Conservation (phyloP, 1,284 basidiomycete species). For the Phlebopus sp. region DNA sequence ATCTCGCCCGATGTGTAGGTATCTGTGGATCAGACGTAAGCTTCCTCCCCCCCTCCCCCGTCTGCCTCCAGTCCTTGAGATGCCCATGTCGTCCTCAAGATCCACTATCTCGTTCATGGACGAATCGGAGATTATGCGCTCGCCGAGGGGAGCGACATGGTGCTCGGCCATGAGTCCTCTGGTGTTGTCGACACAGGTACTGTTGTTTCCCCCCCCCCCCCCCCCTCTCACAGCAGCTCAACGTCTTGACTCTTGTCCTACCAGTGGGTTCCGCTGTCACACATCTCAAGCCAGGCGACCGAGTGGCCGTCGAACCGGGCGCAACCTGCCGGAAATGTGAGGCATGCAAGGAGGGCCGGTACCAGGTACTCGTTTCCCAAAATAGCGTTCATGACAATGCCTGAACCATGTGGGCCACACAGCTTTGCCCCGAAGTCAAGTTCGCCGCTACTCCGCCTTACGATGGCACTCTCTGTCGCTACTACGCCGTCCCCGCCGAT, state of each 20-base stretch:
- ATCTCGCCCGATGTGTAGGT: constrained; percentile 51
- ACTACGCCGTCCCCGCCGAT: constrained; percentile 75
- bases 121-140: constrained; percentile 80
- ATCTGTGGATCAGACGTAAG: constrained; percentile 87
- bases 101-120: constrained; percentile 76
- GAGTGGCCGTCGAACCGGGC: constrained; percentile 86
- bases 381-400: too few species aligned
- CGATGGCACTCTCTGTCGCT: constrained; percentile 84
- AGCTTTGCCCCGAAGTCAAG: constrained; percentile 76
- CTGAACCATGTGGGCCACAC: constrained; percentile 8
- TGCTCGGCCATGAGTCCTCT: constrained; percentile 58
- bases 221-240: not conserved
- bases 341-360: constrained; percentile 74
- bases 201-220: not conserved
- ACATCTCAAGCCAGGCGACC: constrained; percentile 73
- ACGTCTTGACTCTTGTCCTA: constrained; percentile 8
- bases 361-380: constrained; percentile 77
- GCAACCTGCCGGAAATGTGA: constrained; percentile 72
- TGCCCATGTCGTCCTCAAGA: constrained; percentile 35
- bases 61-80: not conserved
- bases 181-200: constrained; percentile 45
- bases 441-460: constrained; percentile 91
- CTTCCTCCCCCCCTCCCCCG: not conserved
- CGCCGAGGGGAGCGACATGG: constrained; percentile 67
- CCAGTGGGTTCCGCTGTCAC: constrained; percentile 31